A percentile compares a stretch with the other conserved stretches of the same genome.
phyloP scores from a whole-genome alignment of 176 grass and related monocot genomes.

The Musa beccarii region DNA sequence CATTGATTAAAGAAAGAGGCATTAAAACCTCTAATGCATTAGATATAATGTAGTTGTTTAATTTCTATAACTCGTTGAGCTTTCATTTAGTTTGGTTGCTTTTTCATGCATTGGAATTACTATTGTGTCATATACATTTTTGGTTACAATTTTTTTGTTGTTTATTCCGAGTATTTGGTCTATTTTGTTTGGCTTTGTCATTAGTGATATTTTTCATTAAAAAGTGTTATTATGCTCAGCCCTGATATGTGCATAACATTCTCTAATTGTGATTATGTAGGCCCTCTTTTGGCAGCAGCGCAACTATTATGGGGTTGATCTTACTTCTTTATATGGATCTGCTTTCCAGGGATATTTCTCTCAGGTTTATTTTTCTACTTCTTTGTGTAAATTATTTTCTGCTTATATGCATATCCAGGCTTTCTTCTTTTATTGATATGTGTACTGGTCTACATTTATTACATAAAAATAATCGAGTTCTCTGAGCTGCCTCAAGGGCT shows the following conservation, averaged over 20 bases:
- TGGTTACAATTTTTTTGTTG: too few relatives aligned
- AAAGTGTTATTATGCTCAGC: background rate
- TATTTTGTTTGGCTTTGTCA: background rate
- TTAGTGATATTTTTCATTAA: too few relatives aligned
- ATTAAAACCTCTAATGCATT: too few relatives aligned
- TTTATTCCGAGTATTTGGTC: background rate
- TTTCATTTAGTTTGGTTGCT: too few relatives aligned
- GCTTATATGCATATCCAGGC: background rate
- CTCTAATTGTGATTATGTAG: conserved; percentile 31
- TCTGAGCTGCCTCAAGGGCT: too few relatives aligned
- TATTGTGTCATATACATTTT: too few relatives aligned
- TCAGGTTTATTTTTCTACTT: conserved; percentile 41
- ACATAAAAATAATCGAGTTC: too few relatives aligned
- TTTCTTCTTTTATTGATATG: background rate
- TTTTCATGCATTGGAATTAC: too few relatives aligned
- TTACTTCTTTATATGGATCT: conserved; percentile 73
- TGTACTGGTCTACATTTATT: background rate
- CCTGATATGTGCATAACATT: conserved; percentile 17
- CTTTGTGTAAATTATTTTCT: background rate
- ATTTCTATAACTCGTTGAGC: too few relatives aligned
- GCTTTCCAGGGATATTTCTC: conserved; percentile 99
- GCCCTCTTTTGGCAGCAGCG: conserved; percentile 99
- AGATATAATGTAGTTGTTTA: too few relatives aligned
- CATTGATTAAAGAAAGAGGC: too few relatives aligned
- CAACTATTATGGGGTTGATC: conserved; percentile 98